These are phyloP conservation scores for Picochlorum sp. DNA, from an alignment of 139 green algal genomes.

Conservation along the genomic window DNA sequence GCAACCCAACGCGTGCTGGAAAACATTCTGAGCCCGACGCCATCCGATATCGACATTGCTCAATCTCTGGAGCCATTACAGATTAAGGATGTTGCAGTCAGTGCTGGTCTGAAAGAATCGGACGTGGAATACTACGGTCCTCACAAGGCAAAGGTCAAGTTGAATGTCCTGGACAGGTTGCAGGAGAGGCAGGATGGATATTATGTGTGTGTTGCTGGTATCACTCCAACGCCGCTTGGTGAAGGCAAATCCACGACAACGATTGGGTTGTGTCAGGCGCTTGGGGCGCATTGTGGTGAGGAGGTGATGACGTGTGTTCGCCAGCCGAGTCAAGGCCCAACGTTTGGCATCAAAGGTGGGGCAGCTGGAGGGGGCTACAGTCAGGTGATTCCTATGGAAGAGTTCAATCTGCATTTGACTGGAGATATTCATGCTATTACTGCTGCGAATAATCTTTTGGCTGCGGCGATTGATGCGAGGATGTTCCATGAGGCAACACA, in stretches of 20 bases:
- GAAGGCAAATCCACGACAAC: constrained; percentile 97
- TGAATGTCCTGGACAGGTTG: constrained; percentile 47
- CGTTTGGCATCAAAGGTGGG: constrained; percentile 92
- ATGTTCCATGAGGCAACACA: constrained; percentile 95
- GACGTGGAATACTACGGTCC: constrained; percentile 81
- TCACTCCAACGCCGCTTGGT: constrained; percentile 91
- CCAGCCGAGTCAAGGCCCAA: constrained; percentile 93
- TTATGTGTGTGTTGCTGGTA: constrained; percentile 93
- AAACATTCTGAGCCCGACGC: constrained; percentile 44
- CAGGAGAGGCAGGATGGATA: constrained; percentile 49
- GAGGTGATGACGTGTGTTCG: constrained; percentile 86
- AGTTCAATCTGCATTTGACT: constrained; percentile 92
- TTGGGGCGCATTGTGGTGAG: constrained; percentile 79
- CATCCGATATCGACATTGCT: constrained; percentile 88
- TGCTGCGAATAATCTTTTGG: constrained; percentile 95
- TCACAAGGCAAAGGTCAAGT: constrained; percentile 86
- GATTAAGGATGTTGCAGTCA: constrained; percentile 75
- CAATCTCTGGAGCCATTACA: constrained; percentile 50
- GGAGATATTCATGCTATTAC: constrained; percentile 97
- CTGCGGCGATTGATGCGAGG: constrained; percentile 87
- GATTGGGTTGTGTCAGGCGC: constrained; percentile 91
- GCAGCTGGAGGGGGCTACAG: constrained; percentile 94
- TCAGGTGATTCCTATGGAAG: constrained; percentile 89
- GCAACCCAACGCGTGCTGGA: constrained; percentile 4
- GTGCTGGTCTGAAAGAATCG: constrained; percentile 50